Percentiles rank a stretch among this genome's conserved stretches.
Evolutionary conservation across 2,329 filamentous ascomycete genomes (phyloP).

Genomic region (Zelopaecilomyces penicillatus): DNA sequence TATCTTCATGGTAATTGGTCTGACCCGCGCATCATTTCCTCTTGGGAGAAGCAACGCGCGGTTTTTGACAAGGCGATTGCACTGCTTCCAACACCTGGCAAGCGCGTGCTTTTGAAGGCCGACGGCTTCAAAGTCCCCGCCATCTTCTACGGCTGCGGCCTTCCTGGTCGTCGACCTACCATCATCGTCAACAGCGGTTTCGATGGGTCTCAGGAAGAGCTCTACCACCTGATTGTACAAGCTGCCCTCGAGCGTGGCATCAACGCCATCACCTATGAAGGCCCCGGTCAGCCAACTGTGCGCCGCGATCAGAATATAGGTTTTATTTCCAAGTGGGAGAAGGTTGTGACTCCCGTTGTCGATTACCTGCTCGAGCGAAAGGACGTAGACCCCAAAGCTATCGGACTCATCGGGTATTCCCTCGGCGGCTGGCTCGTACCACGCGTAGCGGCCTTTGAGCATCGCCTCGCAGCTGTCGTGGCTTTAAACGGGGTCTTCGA

Average conservation of each 20-base stretch:
- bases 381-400: slow-evolving; percentile 20
- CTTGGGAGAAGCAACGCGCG: slow-evolving; percentile 26
- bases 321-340: slow-evolving; percentile 38
- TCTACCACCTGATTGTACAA: slow-evolving; percentile 28
- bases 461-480: slow-evolving; percentile 31
- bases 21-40: slow-evolving; percentile 28
- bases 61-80: slow-evolving; percentile 31
- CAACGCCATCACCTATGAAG: slow-evolving; percentile 36
- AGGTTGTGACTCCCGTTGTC: slow-evolving; percentile 30
- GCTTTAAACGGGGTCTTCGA: slow-evolving; percentile 32
- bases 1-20: slow-evolving; percentile 31
- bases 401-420: slow-evolving; percentile 32
- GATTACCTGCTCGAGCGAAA: slow-evolving; percentile 25
- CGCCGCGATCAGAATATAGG: slow-evolving; percentile 32
- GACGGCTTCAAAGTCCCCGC: slow-evolving; percentile 23
- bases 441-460: slow-evolving; percentile 36
- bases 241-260: slow-evolving; percentile 28
- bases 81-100: slow-evolving; percentile 23
- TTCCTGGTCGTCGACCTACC: slow-evolving; percentile 20
- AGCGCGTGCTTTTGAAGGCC: slow-evolving; percentile 22
- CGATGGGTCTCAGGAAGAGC: slow-evolving; percentile 33
- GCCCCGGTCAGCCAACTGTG: slow-evolving; percentile 35
- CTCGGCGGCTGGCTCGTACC: slow-evolving; percentile 32
- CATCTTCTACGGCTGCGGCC: slow-evolving; percentile 22
- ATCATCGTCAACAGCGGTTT: slow-evolving; percentile 32